Evolutionary conservation across 805 yeast species (phyloP).

Genomic region (Barnettozyma salicaria): DNA sequence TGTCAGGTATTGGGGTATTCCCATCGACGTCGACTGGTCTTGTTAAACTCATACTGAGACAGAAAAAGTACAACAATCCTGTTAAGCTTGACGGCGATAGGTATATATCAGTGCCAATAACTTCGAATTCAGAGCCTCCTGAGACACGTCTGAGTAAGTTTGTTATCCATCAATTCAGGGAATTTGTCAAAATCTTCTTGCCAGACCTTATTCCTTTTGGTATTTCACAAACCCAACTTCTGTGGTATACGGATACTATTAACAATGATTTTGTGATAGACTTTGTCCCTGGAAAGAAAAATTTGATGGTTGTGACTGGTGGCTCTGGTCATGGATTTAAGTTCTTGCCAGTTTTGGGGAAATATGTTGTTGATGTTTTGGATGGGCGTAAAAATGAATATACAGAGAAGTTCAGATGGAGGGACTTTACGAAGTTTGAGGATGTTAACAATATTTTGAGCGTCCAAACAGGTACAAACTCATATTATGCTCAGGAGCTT

Average conservation of each 20-base stretch:
- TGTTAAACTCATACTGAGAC: constrained; percentile 33
- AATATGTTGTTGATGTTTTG: constrained; percentile 28
- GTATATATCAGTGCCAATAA: constrained; percentile 29
- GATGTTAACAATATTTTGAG: constrained; percentile 25
- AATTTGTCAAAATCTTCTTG: constrained; percentile 15
- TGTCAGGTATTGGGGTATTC: constrained; percentile 32
- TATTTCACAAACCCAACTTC: constrained; percentile 22
- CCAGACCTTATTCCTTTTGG: constrained; percentile 20
- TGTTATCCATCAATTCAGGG: constrained; percentile 24
- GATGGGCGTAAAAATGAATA: constrained; percentile 29
- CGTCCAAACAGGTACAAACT: constrained; percentile 11
- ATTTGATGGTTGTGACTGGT: constrained; percentile 30
- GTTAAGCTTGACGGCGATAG: constrained; percentile 17
- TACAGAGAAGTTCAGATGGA: constrained; percentile 31
- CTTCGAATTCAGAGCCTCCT: constrained; percentile 22
- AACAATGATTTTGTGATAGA: constrained; percentile 22
- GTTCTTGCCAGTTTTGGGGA: constrained; percentile 31
- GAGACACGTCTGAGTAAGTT: constrained; percentile 24
- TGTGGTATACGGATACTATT: constrained; percentile 35
- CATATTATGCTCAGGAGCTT: constrained; percentile 31
- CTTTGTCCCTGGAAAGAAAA: constrained; percentile 14
- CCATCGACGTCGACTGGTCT: constrained; percentile 30
- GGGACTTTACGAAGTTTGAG: constrained; percentile 21
- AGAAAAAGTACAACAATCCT: constrained; percentile 32
- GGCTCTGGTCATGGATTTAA: constrained; percentile 33